Evolutionary conservation across 345 rosid species (phyloP), one percentile per base, ranked within the genome.

Genomic region (Salix koriyanagi): DNA sequence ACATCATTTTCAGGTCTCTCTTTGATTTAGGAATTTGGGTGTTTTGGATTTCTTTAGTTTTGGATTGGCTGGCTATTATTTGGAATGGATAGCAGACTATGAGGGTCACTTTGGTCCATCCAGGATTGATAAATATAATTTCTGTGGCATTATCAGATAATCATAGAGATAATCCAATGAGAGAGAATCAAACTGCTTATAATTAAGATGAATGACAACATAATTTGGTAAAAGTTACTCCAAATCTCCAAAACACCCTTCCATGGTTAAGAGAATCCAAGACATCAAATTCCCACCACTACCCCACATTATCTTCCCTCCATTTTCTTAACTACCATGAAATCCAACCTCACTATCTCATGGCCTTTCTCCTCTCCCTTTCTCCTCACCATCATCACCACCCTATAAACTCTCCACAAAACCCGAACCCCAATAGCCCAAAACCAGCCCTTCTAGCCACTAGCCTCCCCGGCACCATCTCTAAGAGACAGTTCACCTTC

Each of bases 321-420:
- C 82, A 82, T 48, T 67, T 70, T 74, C 52, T 23, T 25, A 60
- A 16, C 84, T 5, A 21, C 79, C 82, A 86, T 88, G 91, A 76
- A 77, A 64, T 66, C 14, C 76, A 37, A 56, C 54, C 73, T 26
- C 75, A 18, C 73, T 71, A 80, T 76, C 84, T 69, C 85, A 95
- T 90, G 97, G 99, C 91, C 86, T 41, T 84, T 83, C 83, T 90
- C 80, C 84, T 83, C 77, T 75, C 88, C 78, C 83, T 87, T 82
- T 82, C 89, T 65, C 77, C 79, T 23, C 86, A 83, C 77, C 83
- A 39, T 88, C 86, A 71, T 39, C 84, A 61, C 23, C 86, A 69
- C 39, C 84, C 67, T 32, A 76, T 77, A 52, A 54, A 74, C 62
- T 65, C 83, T 60, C 80, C 83, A 3, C 72, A 48, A 74, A 85